Percentiles rank a stretch among this genome's conserved stretches.
Conservation (phyloP, 495 filamentous ascomycete species). For the Podospora comata region DNA sequence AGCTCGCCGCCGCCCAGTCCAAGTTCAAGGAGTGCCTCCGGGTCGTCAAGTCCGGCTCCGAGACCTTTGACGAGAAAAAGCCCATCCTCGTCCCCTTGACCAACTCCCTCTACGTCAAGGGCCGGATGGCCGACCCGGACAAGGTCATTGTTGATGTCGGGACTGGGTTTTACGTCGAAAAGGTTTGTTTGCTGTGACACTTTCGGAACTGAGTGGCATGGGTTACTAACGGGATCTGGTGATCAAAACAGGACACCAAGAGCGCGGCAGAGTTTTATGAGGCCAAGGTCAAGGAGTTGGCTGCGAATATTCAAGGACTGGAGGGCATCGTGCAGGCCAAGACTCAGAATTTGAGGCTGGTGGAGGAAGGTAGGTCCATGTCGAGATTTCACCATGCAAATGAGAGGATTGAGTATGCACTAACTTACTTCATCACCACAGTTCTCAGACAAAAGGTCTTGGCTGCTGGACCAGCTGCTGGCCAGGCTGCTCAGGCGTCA, state of each 20-base stretch:
- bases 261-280: slow-evolving; percentile 84
- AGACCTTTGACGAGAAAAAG: slow-evolving; percentile 45
- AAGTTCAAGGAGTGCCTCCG: slow-evolving; percentile 89
- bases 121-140: slow-evolving; percentile 68
- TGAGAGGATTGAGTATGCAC: no score
- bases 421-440: slow-evolving; percentile 22
- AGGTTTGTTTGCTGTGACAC: slow-evolving; percentile 47
- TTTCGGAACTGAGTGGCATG: no score
- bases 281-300: slow-evolving; percentile 76
- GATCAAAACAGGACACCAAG: slow-evolving; percentile 50
- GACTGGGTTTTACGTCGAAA: slow-evolving; percentile 95
- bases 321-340: slow-evolving; percentile 85
- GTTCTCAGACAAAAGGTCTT: slow-evolving; percentile 60
- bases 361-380: slow-evolving; percentile 73
- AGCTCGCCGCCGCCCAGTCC: slow-evolving; percentile 81
- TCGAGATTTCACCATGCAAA: not conserved
- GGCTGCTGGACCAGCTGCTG: slow-evolving; percentile 19
- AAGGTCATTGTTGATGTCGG: slow-evolving; percentile 93
- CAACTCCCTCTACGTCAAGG: slow-evolving; percentile 89
- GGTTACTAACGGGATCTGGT: not conserved
- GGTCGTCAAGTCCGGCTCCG: slow-evolving; percentile 61
- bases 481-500: slow-evolving; percentile 19
- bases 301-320: slow-evolving; percentile 73
- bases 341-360: slow-evolving; percentile 73
- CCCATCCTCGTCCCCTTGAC: slow-evolving; percentile 87